phyloP scores from a whole-genome alignment of 148 eudicot species.

The Rhododendron vialii region DNA sequence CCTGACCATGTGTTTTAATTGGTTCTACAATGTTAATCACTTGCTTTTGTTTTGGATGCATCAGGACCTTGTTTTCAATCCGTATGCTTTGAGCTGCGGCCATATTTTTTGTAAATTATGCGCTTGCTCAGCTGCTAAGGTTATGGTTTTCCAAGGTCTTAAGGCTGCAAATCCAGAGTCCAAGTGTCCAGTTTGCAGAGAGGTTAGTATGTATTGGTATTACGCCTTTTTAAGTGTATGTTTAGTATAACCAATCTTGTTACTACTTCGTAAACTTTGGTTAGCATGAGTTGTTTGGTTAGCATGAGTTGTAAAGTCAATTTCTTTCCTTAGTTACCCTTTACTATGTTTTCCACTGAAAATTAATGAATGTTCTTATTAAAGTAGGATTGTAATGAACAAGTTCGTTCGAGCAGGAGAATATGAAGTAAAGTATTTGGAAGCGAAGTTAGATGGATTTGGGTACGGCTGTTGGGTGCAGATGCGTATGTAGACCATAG shows the following conservation, averaged over 20 bases:
- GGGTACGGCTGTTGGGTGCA: too few species aligned
- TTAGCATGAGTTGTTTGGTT: background rate
- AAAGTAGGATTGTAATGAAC: background rate
- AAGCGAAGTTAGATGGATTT: background rate
- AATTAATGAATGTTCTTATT: background rate
- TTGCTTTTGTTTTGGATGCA: slow-evolving; percentile 4
- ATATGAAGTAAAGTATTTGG: background rate
- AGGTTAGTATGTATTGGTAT: slow-evolving; percentile 15
- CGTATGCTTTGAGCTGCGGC: slow-evolving; percentile 37
- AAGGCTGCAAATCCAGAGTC: slow-evolving; percentile 26
- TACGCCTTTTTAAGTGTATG: background rate
- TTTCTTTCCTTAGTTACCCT: background rate
- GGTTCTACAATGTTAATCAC: background rate
- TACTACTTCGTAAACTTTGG: background rate
- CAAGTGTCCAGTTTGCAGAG: slow-evolving; percentile 43
- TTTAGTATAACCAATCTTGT: background rate
- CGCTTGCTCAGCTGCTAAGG: slow-evolving; percentile 37
- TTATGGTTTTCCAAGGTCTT: slow-evolving; percentile 30
- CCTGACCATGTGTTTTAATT: background rate
- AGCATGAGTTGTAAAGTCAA: background rate
- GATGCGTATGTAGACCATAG: too few species aligned
- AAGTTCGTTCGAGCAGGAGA: background rate
- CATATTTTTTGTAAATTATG: slow-evolving; percentile 40
- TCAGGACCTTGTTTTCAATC: slow-evolving; percentile 37
- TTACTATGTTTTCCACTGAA: background rate